Evolutionary conservation across 75 land plant genomes (phyloP), one percentile per base, ranked within the genome.

Genomic region (Isoetes taiwanensis): DNA sequence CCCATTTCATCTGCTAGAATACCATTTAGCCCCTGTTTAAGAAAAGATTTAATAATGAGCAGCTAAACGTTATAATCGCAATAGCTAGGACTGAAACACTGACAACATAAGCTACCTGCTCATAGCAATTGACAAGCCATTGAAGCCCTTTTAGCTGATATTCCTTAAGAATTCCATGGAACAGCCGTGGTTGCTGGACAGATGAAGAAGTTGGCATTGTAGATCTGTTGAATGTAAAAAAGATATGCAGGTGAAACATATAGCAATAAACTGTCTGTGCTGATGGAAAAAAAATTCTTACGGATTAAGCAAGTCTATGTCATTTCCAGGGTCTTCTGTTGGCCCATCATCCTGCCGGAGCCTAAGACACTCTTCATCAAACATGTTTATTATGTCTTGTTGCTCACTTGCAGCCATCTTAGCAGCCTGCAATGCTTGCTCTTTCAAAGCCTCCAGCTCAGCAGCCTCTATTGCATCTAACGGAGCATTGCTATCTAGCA

Each of bases 1-100:
- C 98, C 98, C 98, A 93, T 93, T 66, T 93, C 98, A 74, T 93
- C 98, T 37, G 98, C 98, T 68, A 93, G 80, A 38, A 93, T 93
- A 12, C 98, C 98, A 76, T 93, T 93, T 58, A 93, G 62, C 35
- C 98, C 98, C 96, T 91, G 67, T 40, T 33, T 55, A 21, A 48
- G 26, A 12, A 35, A 48, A 33, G 30, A n/a, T 1, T 43, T 41
- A 23, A 59, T 9, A 9, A 38, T 17, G 2, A 20, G 31, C 9
- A 5, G 28, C 56, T 32, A 54, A 23, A 54, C 14, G 14, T 37
- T 9, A 10, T 37, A 10, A 37, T 9, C 9, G 39, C 39, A 37
- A 14, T 10, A 14, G 39, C 12, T 14, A 14, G 9, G 12, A 10
- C 9, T 10, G 14, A 14, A 37, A 37, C 39, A 37, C 39, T 9